These are phyloP conservation scores for Acacia melanoxylon DNA, from an alignment of 306 rosid genomes.

Conservation along the genomic window DNA sequence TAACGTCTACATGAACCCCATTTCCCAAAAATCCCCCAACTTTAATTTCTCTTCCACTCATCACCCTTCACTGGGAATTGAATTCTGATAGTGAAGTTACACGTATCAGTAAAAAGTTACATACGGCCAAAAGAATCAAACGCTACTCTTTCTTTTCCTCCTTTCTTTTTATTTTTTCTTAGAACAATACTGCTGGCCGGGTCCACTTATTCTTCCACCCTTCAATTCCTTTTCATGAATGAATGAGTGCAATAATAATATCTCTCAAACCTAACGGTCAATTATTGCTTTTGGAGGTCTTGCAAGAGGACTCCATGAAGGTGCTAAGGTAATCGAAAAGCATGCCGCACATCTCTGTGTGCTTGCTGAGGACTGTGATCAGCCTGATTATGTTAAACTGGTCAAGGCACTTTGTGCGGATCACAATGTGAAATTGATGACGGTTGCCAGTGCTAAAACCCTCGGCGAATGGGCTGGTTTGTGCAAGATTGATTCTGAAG, in stretches of 20 bases:
- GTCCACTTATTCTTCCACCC: neutral
- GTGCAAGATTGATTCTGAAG: conserved; percentile 61
- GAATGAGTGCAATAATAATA: conserved; percentile 8
- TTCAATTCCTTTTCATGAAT: neutral
- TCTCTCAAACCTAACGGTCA: conserved; percentile 51
- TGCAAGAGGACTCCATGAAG: conserved; percentile 73
- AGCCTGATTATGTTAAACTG: conserved; percentile 74
- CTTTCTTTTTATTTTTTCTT: neutral
- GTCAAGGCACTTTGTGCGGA: conserved; percentile 85
- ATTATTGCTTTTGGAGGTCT: conserved; percentile 69
- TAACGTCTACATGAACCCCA: neutral
- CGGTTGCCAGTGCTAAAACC: conserved; percentile 80
- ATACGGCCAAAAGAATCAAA: neutral
- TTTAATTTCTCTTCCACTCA: conserved; percentile 34
- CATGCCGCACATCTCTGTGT: conserved; percentile 84
- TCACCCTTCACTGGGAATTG: conserved; percentile 47
- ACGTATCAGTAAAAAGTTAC: neutral
- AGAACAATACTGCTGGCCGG: neutral
- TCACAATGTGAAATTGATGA: conserved; percentile 67
- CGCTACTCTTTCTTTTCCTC: neutral
- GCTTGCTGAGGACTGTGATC: conserved; percentile 83
- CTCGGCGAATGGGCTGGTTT: conserved; percentile 92
- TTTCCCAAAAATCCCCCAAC: conserved; percentile 46
- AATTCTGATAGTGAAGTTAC: conserved; percentile 50
- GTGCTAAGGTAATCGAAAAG: conserved; percentile 82